Conservation (phyloP, 192 early-diverging fungal species). For the Rhizophagus sp. region DNA sequence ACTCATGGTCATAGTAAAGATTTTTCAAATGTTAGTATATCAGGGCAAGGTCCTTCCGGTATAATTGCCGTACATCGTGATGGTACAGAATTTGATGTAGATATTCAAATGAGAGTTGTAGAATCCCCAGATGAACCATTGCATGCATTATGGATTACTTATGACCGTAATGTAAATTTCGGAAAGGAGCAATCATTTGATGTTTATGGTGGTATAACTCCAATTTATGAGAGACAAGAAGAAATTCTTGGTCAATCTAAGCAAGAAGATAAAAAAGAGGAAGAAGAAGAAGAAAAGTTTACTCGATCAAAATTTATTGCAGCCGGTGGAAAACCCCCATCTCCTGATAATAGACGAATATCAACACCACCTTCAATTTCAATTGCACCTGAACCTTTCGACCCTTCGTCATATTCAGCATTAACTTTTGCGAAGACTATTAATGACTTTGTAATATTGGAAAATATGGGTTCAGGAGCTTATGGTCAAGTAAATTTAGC, state of each 20-base stretch:
- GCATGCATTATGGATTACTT: slow-evolving; percentile 65
- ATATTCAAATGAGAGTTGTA: slow-evolving; percentile 61
- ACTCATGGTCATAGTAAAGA: background rate
- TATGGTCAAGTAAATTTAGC: slow-evolving; percentile 72
- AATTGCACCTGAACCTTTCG: background rate
- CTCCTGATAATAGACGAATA: slow-evolving; percentile 4
- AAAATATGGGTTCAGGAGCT: slow-evolving; percentile 68
- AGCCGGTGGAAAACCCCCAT: slow-evolving; percentile 26
- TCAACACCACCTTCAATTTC: slow-evolving; percentile 25
- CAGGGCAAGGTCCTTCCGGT: slow-evolving; percentile 34
- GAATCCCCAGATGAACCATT: slow-evolving; percentile 50
- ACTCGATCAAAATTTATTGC: slow-evolving; percentile 15
- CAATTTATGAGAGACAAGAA: background rate
- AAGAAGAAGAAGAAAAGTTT: slow-evolving; percentile 29
- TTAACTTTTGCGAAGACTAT: slow-evolving; percentile 46
- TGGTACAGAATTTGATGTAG: slow-evolving; percentile 56
- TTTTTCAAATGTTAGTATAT: background rate
- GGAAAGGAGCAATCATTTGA: slow-evolving; percentile 35
- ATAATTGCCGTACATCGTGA: slow-evolving; percentile 63
- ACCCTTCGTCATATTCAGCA: slow-evolving; percentile 43
- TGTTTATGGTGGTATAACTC: background rate
- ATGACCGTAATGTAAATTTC: slow-evolving; percentile 52
- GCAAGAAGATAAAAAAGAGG: slow-evolving; percentile 29
- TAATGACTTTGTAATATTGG: slow-evolving; percentile 61
- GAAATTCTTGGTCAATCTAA: slow-evolving; percentile 29